Evolutionary conservation across 768 basidiomycete genomes (phyloP).

Genomic region (Leccinum pellstonianum): DNA sequence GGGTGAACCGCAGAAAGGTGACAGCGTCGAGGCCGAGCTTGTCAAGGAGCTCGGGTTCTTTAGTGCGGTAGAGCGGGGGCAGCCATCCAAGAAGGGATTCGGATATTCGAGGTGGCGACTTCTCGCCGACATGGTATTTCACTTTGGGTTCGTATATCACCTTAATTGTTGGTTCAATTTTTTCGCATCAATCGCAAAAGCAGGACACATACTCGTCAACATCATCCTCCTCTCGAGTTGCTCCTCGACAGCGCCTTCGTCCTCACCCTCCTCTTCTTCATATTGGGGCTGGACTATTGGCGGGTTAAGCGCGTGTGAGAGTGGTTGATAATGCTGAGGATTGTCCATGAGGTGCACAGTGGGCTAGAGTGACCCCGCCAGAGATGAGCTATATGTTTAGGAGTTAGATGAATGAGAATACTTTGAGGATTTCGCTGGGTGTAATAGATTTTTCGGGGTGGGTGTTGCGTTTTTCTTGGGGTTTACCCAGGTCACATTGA

Average conservation of each 20-base stretch:
- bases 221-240: constrained; percentile 54
- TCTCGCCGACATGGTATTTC: constrained; percentile 81
- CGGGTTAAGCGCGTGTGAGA: constrained; percentile 75
- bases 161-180: constrained; percentile 36
- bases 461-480: constrained; percentile 29
- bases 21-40: constrained; percentile 93
- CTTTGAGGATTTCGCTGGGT: constrained; percentile 31
- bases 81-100: constrained; percentile 89
- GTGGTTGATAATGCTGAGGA: constrained; percentile 77
- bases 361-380: constrained; percentile 2
- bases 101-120: constrained; percentile 77
- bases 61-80: constrained; percentile 75
- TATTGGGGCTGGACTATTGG: constrained; percentile 38
- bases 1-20: constrained; percentile 86
- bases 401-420: constrained; percentile 20
- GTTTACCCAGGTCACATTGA: constrained; percentile 28
- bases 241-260: constrained; percentile 71
- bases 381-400: constrained; percentile 22
- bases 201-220: constrained; percentile 33
- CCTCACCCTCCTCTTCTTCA: constrained; percentile 66
- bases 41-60: constrained; percentile 86
- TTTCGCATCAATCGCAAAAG: constrained; percentile 3
- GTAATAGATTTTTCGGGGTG: constrained; percentile 31
- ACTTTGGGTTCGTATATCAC: constrained; percentile 92
- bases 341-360: constrained; percentile 47